Percentiles rank a stretch among this genome's conserved stretches.
Conservation (phyloP, 2,329 filamentous ascomycete genomes). For the Fusarium sp. region DNA sequence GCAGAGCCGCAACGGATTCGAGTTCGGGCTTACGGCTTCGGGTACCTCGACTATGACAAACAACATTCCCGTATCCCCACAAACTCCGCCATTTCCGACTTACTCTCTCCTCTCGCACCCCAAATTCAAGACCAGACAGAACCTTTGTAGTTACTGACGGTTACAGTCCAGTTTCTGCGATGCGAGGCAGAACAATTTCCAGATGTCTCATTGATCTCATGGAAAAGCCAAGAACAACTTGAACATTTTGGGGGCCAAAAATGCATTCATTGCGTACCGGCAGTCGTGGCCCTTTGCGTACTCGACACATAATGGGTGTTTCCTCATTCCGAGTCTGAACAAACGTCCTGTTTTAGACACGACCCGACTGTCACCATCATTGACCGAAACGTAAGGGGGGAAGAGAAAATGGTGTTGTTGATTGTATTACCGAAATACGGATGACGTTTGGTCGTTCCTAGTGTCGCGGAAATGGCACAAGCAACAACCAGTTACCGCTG, state of each 20-base stretch:
- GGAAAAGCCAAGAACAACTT: constrained; percentile 12
- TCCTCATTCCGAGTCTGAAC: constrained; percentile 12
- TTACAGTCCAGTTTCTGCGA: constrained; percentile 20
- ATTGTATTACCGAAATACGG: constrained; percentile 2
- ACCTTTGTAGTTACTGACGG: constrained; percentile 30
- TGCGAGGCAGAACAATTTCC: constrained; percentile 36
- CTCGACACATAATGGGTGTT: constrained; percentile 9
- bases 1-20: constrained; percentile 36
- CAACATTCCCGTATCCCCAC: constrained; percentile 27
- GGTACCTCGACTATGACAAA: constrained; percentile 39
- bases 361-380: constrained; percentile 13
- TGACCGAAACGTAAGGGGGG: constrained; percentile 21
- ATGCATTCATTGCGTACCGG: constrained; percentile 34
- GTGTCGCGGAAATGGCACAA: constrained; percentile 34
- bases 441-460: constrained; percentile 36
- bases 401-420: constrained; percentile 28
- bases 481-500: constrained; percentile 31
- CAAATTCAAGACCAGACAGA: constrained; percentile 8
- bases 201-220: constrained; percentile 29
- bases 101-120: constrained; percentile 16
- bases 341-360: constrained; percentile 9
- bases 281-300: constrained; percentile 38
- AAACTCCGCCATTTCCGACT: constrained; percentile 31
- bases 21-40: constrained; percentile 20
- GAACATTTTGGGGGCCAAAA: constrained; percentile 21